phyloP scores from a whole-genome alignment of 164 flowering plant species.

The Vitis cinerea region DNA sequence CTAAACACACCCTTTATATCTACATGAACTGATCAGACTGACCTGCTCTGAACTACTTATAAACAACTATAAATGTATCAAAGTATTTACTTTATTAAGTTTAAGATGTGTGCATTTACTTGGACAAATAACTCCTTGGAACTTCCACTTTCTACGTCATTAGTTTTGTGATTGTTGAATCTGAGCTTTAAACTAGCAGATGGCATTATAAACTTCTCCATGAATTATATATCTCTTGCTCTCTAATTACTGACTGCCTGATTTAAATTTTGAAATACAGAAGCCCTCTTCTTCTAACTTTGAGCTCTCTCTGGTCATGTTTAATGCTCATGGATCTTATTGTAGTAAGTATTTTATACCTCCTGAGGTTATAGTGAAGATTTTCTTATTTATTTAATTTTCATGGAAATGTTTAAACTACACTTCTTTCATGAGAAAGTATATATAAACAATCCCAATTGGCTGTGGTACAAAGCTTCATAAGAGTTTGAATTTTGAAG shows the following conservation, averaged over 20 bases:
- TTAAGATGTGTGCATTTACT: conserved; percentile 2
- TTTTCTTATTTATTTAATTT: background rate
- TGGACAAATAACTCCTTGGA: background rate
- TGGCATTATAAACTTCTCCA: too few species aligned
- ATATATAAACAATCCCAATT: too few species aligned
- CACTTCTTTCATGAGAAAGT: too few species aligned
- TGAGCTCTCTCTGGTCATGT: conserved; percentile 71
- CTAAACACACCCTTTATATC: too few species aligned
- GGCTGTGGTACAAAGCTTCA: too few species aligned
- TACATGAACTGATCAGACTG: background rate
- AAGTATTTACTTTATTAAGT: background rate
- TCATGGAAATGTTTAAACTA: too few species aligned
- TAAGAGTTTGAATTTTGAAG: too few species aligned
- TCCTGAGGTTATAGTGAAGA: background rate
- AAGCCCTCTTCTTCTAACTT: conserved; percentile 46
- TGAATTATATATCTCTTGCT: background rate
- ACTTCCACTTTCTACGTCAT: background rate
- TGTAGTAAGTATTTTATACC: conserved; percentile 47
- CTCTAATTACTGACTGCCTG: background rate
- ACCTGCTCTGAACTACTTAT: background rate
- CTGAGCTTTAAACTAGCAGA: too few species aligned
- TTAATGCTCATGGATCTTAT: conserved; percentile 74
- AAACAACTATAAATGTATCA: background rate
- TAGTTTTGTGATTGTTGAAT: background rate
- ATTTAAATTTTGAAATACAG: conserved; percentile 38